A percentile compares a stretch with the other conserved stretches of the same genome.
phyloP scores from a whole-genome alignment of 1,284 basidiomycete species.

The Neolentinus lepideus region DNA sequence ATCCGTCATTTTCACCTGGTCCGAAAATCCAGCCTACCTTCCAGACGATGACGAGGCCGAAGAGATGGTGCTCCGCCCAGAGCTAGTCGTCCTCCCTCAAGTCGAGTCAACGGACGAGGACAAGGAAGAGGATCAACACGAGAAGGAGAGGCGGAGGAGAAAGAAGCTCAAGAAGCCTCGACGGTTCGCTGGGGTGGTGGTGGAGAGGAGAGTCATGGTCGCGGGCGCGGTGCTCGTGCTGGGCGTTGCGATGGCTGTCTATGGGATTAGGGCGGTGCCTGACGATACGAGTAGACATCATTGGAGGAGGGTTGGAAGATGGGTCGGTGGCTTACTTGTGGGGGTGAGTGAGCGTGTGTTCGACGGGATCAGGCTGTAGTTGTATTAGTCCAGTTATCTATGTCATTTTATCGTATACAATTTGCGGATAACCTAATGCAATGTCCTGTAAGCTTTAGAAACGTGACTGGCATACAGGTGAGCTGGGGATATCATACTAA shows the following conservation, averaged over 20 bases:
- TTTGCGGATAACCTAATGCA: too few species aligned
- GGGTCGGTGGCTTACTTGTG: background rate
- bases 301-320: background rate
- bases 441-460: too few species aligned
- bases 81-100: conserved; percentile 43
- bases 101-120: conserved; percentile 17
- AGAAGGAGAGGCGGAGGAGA: conserved; percentile 10
- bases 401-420: too few species aligned
- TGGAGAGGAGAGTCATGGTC: conserved; percentile 41
- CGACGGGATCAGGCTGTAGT: background rate
- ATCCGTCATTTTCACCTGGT: conserved; percentile 55
- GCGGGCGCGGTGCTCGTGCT: conserved; percentile 59
- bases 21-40: conserved; percentile 29
- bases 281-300: background rate
- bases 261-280: conserved; percentile 30
- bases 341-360: background rate
- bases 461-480: too few species aligned
- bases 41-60: conserved; percentile 54
- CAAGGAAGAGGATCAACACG: conserved; percentile 18
- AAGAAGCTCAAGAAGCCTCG: conserved; percentile 20
- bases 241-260: conserved; percentile 60
- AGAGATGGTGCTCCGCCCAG: conserved; percentile 46
- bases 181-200: conserved; percentile 19
- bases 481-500: too few species aligned
- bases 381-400: background rate